A percentile compares a stretch with the other conserved stretches of the same genome.
Conservation (phyloP, 2,329 filamentous ascomycete genomes). For the Stagonosporopsis chrysanthemi region DNA sequence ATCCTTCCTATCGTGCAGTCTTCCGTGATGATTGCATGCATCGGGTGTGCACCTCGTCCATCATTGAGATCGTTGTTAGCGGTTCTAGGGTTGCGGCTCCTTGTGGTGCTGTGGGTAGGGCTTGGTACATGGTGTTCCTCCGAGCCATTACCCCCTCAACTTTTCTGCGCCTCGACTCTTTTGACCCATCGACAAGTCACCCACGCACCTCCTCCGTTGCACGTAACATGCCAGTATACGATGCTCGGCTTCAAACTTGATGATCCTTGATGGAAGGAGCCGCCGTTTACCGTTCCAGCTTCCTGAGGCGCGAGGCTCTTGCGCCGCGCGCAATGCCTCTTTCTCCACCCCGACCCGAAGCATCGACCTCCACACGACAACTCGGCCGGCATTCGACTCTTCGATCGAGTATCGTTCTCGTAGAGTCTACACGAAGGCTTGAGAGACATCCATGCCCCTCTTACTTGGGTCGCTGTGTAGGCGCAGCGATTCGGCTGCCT, state of each 20-base stretch:
- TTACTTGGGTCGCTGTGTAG: not conserved
- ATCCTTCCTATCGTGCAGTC: not conserved
- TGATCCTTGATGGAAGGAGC: not conserved
- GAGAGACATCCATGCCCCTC: not conserved
- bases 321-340: not conserved
- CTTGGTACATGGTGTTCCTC: not conserved
- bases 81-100: not conserved
- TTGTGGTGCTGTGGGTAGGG: not conserved
- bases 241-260: not conserved
- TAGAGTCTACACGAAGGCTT: not conserved
- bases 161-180: not conserved
- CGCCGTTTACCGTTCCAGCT: not conserved
- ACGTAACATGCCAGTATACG: not conserved
- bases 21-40: constrained; percentile 4
- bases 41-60: not conserved
- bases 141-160: not conserved
- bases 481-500: not conserved
- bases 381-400: not conserved
- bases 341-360: not conserved
- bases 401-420: not conserved
- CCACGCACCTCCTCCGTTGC: not conserved
- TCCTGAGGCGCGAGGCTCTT: constrained; percentile 7
- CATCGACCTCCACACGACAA: not conserved
- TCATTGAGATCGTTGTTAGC: not conserved
- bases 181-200: not conserved